phyloP scores from a whole-genome alignment of 2,329 filamentous ascomycete species.

The Hysterium pulicare region DNA sequence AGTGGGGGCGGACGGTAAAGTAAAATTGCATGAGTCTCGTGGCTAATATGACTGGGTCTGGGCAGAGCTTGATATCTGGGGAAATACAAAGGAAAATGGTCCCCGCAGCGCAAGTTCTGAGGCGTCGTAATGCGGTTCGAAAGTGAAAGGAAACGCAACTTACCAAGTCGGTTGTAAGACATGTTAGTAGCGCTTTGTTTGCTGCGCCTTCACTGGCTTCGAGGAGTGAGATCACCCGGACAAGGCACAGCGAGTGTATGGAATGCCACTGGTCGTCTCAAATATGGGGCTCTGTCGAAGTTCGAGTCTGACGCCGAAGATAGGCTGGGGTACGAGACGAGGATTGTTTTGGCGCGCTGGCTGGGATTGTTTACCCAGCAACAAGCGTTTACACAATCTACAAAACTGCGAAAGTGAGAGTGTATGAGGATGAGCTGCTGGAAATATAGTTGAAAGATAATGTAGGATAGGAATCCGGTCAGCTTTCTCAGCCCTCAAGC shows the following conservation, averaged over 20 bases:
- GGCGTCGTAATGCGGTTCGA: not conserved
- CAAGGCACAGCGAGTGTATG: constrained; percentile 11
- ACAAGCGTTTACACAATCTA: constrained; percentile 17
- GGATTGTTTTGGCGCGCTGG: not conserved
- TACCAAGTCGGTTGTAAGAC: constrained; percentile 5
- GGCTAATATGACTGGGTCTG: not conserved
- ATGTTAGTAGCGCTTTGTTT: constrained; percentile 7
- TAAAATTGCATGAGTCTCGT: not conserved
- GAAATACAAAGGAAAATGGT: not conserved
- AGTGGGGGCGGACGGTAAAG: too few species aligned
- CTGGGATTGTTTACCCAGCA: constrained; percentile 23
- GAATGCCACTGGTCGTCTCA: constrained; percentile 12
- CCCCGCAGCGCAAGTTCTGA: not conserved
- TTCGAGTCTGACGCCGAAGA: not conserved
- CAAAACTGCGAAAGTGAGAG: too few species aligned
- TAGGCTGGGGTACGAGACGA: not conserved
- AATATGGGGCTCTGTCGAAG: constrained; percentile 1
- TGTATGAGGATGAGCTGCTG: too few species aligned
- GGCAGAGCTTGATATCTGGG: constrained; percentile 1
- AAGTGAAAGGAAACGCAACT: not conserved
- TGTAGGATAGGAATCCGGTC: too few species aligned
- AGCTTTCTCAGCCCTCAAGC: too few species aligned
- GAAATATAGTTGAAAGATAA: too few species aligned
- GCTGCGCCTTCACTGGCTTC: constrained; percentile 22
- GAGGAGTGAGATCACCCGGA: constrained; percentile 15